Evolutionary conservation across 345 rosid genomes (phyloP), one percentile per base, ranked within the genome.

Genomic region (Moricandia moricandioides): DNA sequence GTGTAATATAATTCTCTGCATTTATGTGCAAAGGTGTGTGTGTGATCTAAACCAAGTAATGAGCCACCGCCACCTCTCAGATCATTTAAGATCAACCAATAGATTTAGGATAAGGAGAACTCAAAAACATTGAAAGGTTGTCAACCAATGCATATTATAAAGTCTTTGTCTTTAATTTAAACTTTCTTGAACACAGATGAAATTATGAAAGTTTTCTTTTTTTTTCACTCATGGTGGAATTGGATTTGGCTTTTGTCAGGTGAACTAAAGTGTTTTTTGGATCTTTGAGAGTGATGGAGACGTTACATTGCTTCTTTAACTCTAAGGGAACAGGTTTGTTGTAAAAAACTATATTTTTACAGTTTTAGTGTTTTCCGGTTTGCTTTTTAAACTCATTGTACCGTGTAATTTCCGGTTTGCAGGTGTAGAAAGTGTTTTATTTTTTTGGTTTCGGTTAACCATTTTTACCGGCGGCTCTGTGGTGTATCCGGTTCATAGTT

Each of bases 241-340:
- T 81, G 76, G 62, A 4, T 65, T 29, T 71, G 76, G 80, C 70
- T 66, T 65, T 71, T 78, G 57, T 65, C 76, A 78, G 81, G 81
- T 71, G 66, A 77, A 59, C 27, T 27, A 51, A 78, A 78, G 77
- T 59, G 40, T 57, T 56, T 40, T 64, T 65, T 66, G 84, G 77
- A 80, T 81, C 79, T 79, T 71, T 86, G 68, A 77, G 91, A 81
- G 84, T 87, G 92, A 89, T 83, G 80, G 96, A 80, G 94, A 88
- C 94, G 78, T 81, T 81, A 83, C 97, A 43, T 88, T 84, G 83
- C 89, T 26, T 47, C 76, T 71, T 71, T 71, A 65, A 71, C 88
- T 86, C 82, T 62, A 89, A 85, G 82, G 55, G 73, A 86, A 88
- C 85, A 88, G 86, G 96, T 89, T 76, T 24, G 56, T 49, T 26